A percentile compares a stretch with the other conserved stretches of the same genome.
phyloP scores from a whole-genome alignment of 2,329 filamentous ascomycete species.

The Penicillium decumbens region DNA sequence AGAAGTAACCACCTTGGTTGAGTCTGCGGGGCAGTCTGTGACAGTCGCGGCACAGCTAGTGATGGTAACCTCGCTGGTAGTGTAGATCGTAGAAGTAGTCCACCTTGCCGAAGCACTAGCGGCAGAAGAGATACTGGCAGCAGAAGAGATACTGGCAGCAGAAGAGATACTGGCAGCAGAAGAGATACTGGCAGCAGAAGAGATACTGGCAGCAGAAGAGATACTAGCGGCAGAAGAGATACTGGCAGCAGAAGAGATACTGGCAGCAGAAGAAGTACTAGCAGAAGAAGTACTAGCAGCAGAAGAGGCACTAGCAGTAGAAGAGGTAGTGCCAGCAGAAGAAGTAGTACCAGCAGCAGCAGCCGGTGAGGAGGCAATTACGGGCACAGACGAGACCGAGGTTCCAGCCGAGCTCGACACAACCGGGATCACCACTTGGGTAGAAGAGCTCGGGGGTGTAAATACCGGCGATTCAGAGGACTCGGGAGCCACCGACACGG shows the following conservation, averaged over 20 bases:
- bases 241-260: background rate
- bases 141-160: background rate
- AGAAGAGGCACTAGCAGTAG: background rate
- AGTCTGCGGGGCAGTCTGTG: background rate
- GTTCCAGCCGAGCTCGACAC: background rate
- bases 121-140: too few species aligned
- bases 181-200: background rate
- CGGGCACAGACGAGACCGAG: background rate
- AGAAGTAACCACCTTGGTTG: background rate
- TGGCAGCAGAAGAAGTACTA: background rate
- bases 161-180: background rate
- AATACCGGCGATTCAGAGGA: background rate
- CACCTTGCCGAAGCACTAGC: slow-evolving; percentile 9
- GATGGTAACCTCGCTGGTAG: background rate
- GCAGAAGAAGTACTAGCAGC: background rate
- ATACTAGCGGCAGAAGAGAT: background rate
- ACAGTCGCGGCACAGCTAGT: background rate
- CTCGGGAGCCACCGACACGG: background rate
- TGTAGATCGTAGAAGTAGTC: background rate
- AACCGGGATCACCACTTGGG: background rate
- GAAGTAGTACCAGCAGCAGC: background rate
- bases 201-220: background rate
- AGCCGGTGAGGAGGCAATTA: background rate
- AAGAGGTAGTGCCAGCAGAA: background rate
- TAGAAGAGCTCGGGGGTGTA: background rate